Evolutionary conservation across 1,284 basidiomycete genomes (phyloP), one percentile per base, ranked within the genome.

Genomic region (Fomes fomentarius): DNA sequence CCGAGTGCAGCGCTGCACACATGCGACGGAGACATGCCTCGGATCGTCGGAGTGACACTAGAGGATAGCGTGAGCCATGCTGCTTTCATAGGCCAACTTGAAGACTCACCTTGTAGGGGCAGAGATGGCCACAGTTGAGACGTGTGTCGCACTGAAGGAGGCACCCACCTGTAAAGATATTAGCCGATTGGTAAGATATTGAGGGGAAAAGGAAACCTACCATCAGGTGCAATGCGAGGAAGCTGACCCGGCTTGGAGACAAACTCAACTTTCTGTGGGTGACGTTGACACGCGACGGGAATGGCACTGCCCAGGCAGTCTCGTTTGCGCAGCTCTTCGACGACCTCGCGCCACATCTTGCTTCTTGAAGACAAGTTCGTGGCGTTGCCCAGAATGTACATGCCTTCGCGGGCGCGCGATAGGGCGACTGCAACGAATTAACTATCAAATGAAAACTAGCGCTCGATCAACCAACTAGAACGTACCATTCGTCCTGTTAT

Each of bases 371-470:
- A 28, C 21, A 85, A 64, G 54, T 85, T 76, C 0, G 70, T 63
- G 0, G 84, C 79, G 54, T 91, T 89, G 12, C 89, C 89, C 3
- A 92, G 71, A 31, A 92, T 83, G 61, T 78, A 90, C 12, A 91
- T 71, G 3, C 89, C 89, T 55, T 91, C 79, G 42, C 82, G 78
- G 4, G 89, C 89, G 19, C 88, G 77, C 19, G 89, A 91, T n/a
- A 92, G 65, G 0, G 89, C 88, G 22, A 92, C 89, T 64, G 22
- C 4, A 3, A n/a, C n/a, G 1, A 17, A 15, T 34, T 33, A 9
- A n/a, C 24, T 34, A 28, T 50, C 19, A 25, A 17, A 44, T 34
- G 30, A 21, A 12, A 12, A 9, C 21, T n/a, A n/a, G 41, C 11
- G 6, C 5, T 19, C 34, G 40, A 9, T 7, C 28, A 15, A 37